Conservation (phyloP, 2,329 filamentous ascomycete genomes). For the Alternaria triticina region DNA sequence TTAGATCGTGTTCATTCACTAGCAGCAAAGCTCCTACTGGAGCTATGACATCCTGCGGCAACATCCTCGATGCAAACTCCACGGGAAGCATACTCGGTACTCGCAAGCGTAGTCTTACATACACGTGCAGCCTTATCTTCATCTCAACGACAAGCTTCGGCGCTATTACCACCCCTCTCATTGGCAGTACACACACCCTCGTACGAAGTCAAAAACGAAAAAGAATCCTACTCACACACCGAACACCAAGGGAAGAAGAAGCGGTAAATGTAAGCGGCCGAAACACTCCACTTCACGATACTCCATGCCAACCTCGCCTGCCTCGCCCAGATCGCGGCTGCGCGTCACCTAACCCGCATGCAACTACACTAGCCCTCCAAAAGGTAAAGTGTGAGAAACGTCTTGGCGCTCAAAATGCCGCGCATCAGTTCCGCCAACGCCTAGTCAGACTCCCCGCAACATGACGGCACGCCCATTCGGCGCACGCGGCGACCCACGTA, state of each 20-base stretch:
- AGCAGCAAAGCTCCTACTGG: not conserved
- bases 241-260: constrained; percentile 4
- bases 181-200: not conserved
- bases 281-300: constrained; percentile 6
- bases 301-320: not conserved
- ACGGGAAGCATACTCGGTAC: not conserved
- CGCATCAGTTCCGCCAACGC: constrained; percentile 28
- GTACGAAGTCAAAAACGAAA: not conserved
- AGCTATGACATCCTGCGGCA: not conserved
- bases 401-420: constrained; percentile 32
- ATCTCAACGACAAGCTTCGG: not conserved
- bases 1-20: not conserved
- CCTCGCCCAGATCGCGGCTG: not conserved
- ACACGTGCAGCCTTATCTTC: not conserved
- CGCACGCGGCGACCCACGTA: constrained; percentile 11
- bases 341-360: not conserved
- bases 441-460: constrained; percentile 28
- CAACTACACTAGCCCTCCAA: not conserved
- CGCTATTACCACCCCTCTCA: not conserved
- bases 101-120: not conserved
- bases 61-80: not conserved
- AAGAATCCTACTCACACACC: not conserved
- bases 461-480: constrained; percentile 31
- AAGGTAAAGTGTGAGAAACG: not conserved
- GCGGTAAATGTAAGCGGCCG: constrained; percentile 9